Conservation (phyloP, 2,329 filamentous ascomycete genomes). For the Raffaelea deltoideospora region DNA sequence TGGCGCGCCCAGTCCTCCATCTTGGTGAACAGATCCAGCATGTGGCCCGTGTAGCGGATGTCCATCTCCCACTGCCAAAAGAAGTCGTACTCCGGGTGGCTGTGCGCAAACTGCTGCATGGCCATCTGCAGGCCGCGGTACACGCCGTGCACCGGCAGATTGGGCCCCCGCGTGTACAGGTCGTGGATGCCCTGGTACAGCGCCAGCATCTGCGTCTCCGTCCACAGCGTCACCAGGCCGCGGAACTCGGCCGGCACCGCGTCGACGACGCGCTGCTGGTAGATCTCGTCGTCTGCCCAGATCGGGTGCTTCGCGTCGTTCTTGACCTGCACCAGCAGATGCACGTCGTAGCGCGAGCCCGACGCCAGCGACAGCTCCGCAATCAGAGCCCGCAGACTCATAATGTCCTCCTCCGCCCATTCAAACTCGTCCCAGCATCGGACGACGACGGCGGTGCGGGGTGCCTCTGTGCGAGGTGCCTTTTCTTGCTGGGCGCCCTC, state of each 20-base stretch:
- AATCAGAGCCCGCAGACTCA: conserved; percentile 73
- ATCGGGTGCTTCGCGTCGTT: conserved; percentile 59
- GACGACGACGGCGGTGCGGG: conserved; percentile 64
- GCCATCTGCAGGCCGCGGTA: conserved; percentile 92
- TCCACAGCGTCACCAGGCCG: conserved; percentile 83
- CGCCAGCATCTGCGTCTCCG: conserved; percentile 79
- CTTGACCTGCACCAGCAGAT: conserved; percentile 74
- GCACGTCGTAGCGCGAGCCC: conserved; percentile 74
- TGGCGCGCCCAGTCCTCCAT: conserved; percentile 52
- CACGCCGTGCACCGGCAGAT: conserved; percentile 74
- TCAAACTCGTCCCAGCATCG: conserved; percentile 68
- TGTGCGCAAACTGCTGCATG: conserved; percentile 81
- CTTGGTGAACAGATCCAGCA: conserved; percentile 59
- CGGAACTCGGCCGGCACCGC: conserved; percentile 72
- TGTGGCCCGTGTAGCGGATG: conserved; percentile 77
- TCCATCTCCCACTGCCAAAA: conserved; percentile 98
- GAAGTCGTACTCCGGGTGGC: conserved; percentile 77
- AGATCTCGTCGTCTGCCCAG: conserved; percentile 60
- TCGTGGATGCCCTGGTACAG: conserved; percentile 82
- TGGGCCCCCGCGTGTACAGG: conserved; percentile 46
- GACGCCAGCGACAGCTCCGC: conserved; percentile 67
- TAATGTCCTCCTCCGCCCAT: conserved; percentile 66
- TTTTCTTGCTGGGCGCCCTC: background rate
- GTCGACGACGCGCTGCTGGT: conserved; percentile 49
- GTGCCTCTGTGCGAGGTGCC: conserved; percentile 12